Conservation (phyloP, 1,284 basidiomycete species). For the Psilocybe mexicana region DNA sequence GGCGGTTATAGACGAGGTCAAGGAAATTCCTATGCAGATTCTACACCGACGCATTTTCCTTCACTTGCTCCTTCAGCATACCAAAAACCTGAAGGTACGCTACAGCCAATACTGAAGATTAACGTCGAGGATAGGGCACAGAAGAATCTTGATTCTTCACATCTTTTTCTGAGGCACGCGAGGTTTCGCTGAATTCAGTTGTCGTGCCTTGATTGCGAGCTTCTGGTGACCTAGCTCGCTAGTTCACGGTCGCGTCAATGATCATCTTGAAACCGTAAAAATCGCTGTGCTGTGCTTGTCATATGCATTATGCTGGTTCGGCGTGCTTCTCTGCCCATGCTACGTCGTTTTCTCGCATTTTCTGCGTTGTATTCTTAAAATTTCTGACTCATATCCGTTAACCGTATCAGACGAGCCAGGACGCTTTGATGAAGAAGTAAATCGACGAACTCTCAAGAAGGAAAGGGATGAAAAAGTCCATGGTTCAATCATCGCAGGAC, state of each 20-base stretch:
- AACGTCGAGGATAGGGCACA: slow-evolving; percentile 22
- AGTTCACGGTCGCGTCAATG: slow-evolving; percentile 15
- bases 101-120: slow-evolving; percentile 53
- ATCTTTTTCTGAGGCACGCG: slow-evolving; percentile 37
- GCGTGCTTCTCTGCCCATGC: slow-evolving; percentile 34
- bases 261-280: slow-evolving; percentile 26
- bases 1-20: slow-evolving; percentile 61
- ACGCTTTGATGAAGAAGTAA: slow-evolving; percentile 49
- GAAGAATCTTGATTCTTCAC: slow-evolving; percentile 8
- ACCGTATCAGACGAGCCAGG: slow-evolving; percentile 59
- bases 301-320: slow-evolving; percentile 27
- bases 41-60: slow-evolving; percentile 42
- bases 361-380: slow-evolving; percentile 34
- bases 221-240: slow-evolving; percentile 10
- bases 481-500: slow-evolving; percentile 86
- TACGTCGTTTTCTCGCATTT: slow-evolving; percentile 44
- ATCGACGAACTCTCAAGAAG: slow-evolving; percentile 55
- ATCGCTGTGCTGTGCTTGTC: slow-evolving; percentile 27
- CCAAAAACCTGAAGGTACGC: slow-evolving; percentile 82
- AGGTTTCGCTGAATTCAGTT: slow-evolving; percentile 35
- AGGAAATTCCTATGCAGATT: slow-evolving; percentile 52
- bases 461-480: slow-evolving; percentile 82
- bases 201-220: slow-evolving; percentile 11
- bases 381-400: slow-evolving; percentile 57
- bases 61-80: slow-evolving; percentile 43